A percentile compares a stretch with the other conserved stretches of the same genome.
These are phyloP conservation scores for Protea cynaroides DNA, from an alignment of 164 flowering plant genomes.

Conservation along the genomic window DNA sequence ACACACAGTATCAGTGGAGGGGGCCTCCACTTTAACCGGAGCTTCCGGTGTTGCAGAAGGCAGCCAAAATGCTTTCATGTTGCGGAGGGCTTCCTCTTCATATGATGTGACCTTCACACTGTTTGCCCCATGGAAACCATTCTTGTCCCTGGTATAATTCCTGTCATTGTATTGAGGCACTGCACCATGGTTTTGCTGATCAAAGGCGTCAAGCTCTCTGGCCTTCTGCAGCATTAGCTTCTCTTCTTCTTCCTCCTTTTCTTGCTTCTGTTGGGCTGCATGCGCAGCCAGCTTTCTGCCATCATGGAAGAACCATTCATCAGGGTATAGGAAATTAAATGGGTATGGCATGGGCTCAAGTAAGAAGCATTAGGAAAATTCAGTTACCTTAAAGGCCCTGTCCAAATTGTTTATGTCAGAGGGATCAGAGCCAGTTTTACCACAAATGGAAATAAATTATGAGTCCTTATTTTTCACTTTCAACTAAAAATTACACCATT, in stretches of 20 bases:
- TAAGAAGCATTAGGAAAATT: too few species aligned
- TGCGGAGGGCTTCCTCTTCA: slow-evolving; percentile 92
- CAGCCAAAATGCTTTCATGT: slow-evolving; percentile 98
- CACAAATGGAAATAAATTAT: too few species aligned
- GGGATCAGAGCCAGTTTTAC: too few species aligned
- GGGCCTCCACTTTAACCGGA: slow-evolving; percentile 66
- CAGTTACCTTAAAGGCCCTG: too few species aligned
- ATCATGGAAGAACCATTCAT: background rate
- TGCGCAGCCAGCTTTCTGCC: slow-evolving; percentile 80
- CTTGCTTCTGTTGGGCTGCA: slow-evolving; percentile 69
- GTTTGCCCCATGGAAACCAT: slow-evolving; percentile 97
- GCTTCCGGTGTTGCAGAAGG: slow-evolving; percentile 98
- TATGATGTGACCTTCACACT: slow-evolving; percentile 90
- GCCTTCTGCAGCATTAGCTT: slow-evolving; percentile 72
- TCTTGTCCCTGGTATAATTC: slow-evolving; percentile 59
- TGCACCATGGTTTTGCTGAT: slow-evolving; percentile 96
- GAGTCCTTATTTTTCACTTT: too few species aligned
- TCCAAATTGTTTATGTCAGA: too few species aligned
- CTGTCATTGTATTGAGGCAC: slow-evolving; percentile 76
- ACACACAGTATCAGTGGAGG: slow-evolving; percentile 61
- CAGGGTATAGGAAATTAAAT: too few species aligned
- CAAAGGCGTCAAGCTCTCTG: slow-evolving; percentile 85
- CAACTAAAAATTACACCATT: too few species aligned
- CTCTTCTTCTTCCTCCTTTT: slow-evolving; percentile 84
- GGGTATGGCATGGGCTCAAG: too few species aligned